Base-by-base conservation (phyloP, 139 green algal genomes). In the Trebouxia sp. region DNA sequence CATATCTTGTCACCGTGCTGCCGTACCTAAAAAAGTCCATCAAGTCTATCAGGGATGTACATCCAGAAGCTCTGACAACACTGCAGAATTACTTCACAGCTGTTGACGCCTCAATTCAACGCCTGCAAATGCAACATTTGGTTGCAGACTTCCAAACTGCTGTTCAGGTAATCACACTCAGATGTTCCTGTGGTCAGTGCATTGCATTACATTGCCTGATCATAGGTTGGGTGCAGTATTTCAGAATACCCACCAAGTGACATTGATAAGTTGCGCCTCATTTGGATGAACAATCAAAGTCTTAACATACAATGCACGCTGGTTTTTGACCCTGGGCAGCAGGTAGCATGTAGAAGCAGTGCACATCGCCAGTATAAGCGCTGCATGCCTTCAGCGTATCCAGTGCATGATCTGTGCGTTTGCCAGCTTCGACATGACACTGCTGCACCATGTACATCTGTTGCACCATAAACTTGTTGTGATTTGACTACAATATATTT, bases 231-330 rank as follows among this genome's bases (percentile, higher is more conserved):
- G 51, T 62, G 51, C 51, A 62, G 51, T 62, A 62, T n/a, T 62
- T 62, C 11, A 62, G 51, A 62, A 62, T 62, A 62, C 51, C 51
- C 51, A 62, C 51, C 51, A 62, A 62, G 51, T 62, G 51, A 62
- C 51, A 62, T 62, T 62, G 51, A 62, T n/a, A 62, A 28, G 51
- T n/a, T 62, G 51, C 51, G 14, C 11, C 51, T 62, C 14, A n/a
- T 62, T n/a, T 62, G 51, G 51, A n/a, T 62, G 51, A 62, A n/a
- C 51, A 62, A 62, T 62, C 51, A 62, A 62, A 62, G 51, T 62
- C 12, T n/a, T 28, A 62, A 62, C 51, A 62, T 62, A n/a, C 51
- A 62, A 22, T 62, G 51, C 51, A 62, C 14, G 51, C 14, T n/a
- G 51, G 51, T n/a, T 62, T n/a, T 62, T 62, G 14, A 17, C 14